Evolutionary conservation across 208 protist genomes (phyloP).

Genomic region (Wallacemonas sp.): DNA sequence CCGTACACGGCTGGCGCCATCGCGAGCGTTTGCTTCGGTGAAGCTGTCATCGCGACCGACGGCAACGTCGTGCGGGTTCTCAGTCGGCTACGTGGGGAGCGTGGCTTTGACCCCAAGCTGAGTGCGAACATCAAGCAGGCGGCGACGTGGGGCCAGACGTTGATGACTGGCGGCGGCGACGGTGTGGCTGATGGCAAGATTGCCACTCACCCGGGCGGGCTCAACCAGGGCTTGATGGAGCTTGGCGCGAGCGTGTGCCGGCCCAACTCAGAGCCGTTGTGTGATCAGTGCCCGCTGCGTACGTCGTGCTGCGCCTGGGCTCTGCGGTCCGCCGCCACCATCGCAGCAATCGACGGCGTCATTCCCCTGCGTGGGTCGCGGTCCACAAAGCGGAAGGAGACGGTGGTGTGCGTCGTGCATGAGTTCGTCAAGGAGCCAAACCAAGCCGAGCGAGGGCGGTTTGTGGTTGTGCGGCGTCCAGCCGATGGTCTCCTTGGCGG

Average conservation of each 20-base stretch:
- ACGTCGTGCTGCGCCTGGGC: constrained; percentile 50
- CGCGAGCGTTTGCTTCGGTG: constrained; percentile 86
- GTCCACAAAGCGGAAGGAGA: constrained; percentile 47
- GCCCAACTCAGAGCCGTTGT: constrained; percentile 66
- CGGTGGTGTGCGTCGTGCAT: constrained; percentile 76
- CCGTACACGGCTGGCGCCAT: constrained; percentile 94
- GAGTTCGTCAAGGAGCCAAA: constrained; percentile 22
- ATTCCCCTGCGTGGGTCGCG: constrained; percentile 61
- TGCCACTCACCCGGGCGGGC: constrained; percentile 40
- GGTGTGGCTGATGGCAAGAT: constrained; percentile 20
- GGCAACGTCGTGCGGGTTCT: constrained; percentile 94
- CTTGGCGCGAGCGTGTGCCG: constrained; percentile 88
- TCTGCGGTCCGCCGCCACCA: constrained; percentile 32
- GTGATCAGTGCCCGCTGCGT: constrained; percentile 69
- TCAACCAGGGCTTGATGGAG: constrained; percentile 95
- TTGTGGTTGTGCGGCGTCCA: constrained; percentile 64
- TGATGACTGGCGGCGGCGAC: constrained; percentile 48
- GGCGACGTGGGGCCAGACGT: constrained; percentile 49
- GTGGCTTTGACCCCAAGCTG: constrained; percentile 76
- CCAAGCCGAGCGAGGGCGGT: constrained; percentile 25
- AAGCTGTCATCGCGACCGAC: constrained; percentile 81
- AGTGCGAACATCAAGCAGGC: constrained; percentile 58
- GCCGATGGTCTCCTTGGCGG: constrained; percentile 67
- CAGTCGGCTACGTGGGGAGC: constrained; percentile 72
- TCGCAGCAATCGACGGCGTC: constrained; percentile 75